Evolutionary conservation across 208 protist species (phyloP).

Genomic region (Vickermania ingenoplastis): DNA sequence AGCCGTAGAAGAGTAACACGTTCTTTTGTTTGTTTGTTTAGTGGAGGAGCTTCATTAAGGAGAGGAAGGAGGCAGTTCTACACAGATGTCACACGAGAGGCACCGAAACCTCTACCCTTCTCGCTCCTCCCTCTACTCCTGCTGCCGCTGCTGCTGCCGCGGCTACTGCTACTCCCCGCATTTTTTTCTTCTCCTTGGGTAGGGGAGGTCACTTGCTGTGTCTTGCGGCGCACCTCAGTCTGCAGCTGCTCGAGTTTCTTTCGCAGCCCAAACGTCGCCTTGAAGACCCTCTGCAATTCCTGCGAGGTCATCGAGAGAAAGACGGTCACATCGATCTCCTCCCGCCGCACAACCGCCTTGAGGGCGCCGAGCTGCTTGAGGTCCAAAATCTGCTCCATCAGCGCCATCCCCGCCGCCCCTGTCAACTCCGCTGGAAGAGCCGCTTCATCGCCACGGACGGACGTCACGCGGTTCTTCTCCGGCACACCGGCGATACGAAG

Average conservation of each 20-base stretch:
- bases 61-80: no score
- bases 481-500: not conserved
- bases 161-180: no score
- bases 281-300: slow-evolving; percentile 69
- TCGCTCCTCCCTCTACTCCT: no score
- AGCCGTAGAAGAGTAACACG: no score
- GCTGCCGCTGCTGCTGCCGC: no score
- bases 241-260: slow-evolving; percentile 77
- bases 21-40: no score
- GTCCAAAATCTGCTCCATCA: slow-evolving; percentile 45
- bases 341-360: slow-evolving; percentile 21
- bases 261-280: slow-evolving; percentile 66
- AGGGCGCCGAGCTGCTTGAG: slow-evolving; percentile 56
- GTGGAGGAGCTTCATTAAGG: no score
- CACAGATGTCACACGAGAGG: no score
- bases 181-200: no score
- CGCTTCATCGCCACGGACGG: not conserved
- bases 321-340: slow-evolving; percentile 72
- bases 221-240: slow-evolving; percentile 40
- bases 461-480: not conserved
- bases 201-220: no score
- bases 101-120: no score
- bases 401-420: slow-evolving; percentile 23
- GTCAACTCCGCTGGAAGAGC: not conserved
- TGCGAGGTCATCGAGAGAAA: slow-evolving; percentile 70